phyloP scores from a whole-genome alignment of 202 grass and related monocot species.

The Schoenoplectus tabernaemontani region DNA sequence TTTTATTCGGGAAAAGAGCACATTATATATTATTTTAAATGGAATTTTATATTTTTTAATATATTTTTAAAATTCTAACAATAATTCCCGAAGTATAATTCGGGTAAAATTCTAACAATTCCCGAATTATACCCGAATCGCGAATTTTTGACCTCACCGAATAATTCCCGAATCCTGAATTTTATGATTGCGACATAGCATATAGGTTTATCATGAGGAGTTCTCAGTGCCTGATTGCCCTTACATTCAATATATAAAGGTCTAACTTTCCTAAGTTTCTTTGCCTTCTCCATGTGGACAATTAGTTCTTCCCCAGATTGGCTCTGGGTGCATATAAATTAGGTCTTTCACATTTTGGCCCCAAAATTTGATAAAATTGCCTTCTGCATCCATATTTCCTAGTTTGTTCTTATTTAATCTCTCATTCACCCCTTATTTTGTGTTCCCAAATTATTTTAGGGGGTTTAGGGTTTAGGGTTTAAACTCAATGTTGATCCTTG shows the following conservation, averaged over 20 bases:
- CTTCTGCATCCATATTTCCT: background rate
- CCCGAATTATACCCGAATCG: too few relatives aligned
- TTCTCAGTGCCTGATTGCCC: background rate
- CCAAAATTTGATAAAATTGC: background rate
- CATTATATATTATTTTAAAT: too few relatives aligned
- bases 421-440: background rate
- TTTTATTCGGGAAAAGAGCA: too few relatives aligned
- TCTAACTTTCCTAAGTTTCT: background rate
- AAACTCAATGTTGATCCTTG: too few relatives aligned
- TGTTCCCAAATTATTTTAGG: background rate
- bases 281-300: too few relatives aligned
- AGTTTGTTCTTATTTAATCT: background rate
- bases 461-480: too few relatives aligned
- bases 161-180: too few relatives aligned
- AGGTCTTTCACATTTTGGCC: background rate
- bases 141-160: too few relatives aligned
- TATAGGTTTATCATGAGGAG: background rate
- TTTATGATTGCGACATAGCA: background rate
- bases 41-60: too few relatives aligned
- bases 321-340: background rate
- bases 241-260: background rate
- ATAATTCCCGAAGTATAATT: too few relatives aligned
- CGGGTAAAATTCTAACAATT: too few relatives aligned
- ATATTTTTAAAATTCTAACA: too few relatives aligned
- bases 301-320: background rate